Evolutionary conservation across 225 moss, liverwort and hornwort species (phyloP).

Genomic region (Ulota crispa): DNA sequence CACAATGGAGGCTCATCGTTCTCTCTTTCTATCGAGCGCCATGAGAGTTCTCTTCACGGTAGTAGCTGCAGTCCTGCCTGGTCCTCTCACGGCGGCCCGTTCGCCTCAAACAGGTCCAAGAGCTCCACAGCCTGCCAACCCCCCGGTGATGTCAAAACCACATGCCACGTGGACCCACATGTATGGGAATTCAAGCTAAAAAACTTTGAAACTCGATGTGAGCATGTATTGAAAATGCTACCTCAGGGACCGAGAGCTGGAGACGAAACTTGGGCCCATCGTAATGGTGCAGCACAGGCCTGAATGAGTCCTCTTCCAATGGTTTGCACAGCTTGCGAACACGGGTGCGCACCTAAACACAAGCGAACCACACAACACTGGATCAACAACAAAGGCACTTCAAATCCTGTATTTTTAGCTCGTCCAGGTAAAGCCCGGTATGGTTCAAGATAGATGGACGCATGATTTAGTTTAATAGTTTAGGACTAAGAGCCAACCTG

Average conservation of each 20-base stretch:
- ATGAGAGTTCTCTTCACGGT: neutral
- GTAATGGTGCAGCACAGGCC: conserved; percentile 95
- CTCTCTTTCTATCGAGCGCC: conserved; percentile 11
- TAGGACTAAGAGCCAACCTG: conserved; percentile 53
- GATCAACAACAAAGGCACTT: neutral
- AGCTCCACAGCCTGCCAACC: conserved; percentile 53
- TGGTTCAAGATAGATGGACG: neutral
- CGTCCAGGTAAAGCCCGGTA: neutral
- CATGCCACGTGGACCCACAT: neutral
- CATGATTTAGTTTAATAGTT: neutral
- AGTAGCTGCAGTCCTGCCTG: neutral
- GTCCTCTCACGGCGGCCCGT: conserved; percentile 41
- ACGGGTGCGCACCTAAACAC: conserved; percentile 79
- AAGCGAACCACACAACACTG: neutral
- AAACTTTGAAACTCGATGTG: neutral
- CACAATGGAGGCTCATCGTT: conserved; percentile 43
- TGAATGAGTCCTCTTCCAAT: conserved; percentile 90
- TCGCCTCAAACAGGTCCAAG: conserved; percentile 54
- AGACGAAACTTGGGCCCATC: conserved; percentile 98
- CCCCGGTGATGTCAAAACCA: neutral
- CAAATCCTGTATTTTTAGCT: neutral
- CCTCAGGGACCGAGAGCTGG: conserved; percentile 95
- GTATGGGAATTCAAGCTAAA: neutral
- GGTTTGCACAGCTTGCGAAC: conserved; percentile 90
- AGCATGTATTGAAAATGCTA: neutral